A percentile compares a stretch with the other conserved stretches of the same genome.
These are phyloP conservation scores for Cicer arietinum DNA, from an alignment of 306 rosid species.

Conservation along the genomic window DNA sequence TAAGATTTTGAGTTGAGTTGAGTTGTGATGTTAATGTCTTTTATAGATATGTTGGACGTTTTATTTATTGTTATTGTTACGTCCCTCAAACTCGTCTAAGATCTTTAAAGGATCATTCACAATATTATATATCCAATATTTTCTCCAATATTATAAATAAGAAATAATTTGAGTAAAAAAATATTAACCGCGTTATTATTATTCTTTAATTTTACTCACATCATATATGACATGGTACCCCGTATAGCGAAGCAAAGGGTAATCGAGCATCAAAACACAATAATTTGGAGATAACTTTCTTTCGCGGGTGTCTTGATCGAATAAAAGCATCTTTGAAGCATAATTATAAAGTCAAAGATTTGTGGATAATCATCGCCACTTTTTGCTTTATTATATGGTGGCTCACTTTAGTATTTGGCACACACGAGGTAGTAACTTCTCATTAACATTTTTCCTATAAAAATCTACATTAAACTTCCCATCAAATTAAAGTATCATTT, in stretches of 20 bases:
- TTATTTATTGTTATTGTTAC: too few relatives aligned
- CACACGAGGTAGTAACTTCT: background rate
- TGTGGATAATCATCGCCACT: slow-evolving; percentile 52
- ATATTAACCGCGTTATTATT: background rate
- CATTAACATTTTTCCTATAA: too few relatives aligned
- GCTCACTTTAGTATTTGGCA: background rate
- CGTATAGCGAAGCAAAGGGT: slow-evolving; percentile 33
- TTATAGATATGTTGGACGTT: too few relatives aligned
- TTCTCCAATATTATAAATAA: too few relatives aligned
- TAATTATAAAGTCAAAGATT: slow-evolving; percentile 25
- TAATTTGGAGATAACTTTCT: slow-evolving; percentile 26
- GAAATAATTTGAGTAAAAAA: too few relatives aligned
- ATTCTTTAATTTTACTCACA: slow-evolving; percentile 16
- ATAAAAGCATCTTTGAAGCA: slow-evolving; percentile 54
- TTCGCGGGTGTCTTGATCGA: slow-evolving; percentile 37
- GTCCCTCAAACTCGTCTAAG: too few relatives aligned
- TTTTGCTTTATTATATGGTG: background rate
- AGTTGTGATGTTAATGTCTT: too few relatives aligned
- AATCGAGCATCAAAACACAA: slow-evolving; percentile 44
- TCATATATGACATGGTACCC: slow-evolving; percentile 33
- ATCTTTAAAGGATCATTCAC: too few relatives aligned
- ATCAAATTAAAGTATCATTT: too few relatives aligned
- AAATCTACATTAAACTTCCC: too few relatives aligned
- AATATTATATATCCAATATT: too few relatives aligned
- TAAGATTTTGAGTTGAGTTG: too few relatives aligned